Evolutionary conservation across 1,284 basidiomycete genomes (phyloP).

Genomic region (Meripilus lineatus): DNA sequence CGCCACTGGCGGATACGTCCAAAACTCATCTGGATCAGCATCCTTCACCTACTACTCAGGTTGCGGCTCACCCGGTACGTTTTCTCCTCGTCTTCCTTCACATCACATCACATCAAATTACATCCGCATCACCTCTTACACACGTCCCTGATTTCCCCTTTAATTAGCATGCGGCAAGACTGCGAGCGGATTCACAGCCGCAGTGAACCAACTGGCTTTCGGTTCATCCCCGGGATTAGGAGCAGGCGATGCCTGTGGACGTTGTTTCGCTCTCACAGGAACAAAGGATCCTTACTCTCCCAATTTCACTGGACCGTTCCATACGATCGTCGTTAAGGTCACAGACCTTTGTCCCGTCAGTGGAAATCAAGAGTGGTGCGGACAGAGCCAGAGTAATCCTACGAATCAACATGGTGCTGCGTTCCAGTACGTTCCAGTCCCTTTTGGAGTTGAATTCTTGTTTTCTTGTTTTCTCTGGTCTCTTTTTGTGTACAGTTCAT

Average conservation of each 20-base stretch:
- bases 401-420: constrained; percentile 40
- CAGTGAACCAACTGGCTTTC: constrained; percentile 51
- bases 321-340: constrained; percentile 52
- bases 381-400: constrained; percentile 38
- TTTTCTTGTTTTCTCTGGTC: not conserved
- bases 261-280: constrained; percentile 52
- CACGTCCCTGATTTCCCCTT: not conserved
- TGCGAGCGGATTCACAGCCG: constrained; percentile 49
- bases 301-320: constrained; percentile 44
- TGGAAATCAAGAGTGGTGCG: constrained; percentile 51
- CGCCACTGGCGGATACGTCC: constrained; percentile 47
- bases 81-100: not conserved
- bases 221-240: constrained; percentile 45
- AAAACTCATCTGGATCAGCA: constrained; percentile 43
- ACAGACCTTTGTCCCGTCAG: constrained; percentile 46
- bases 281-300: constrained; percentile 49
- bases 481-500: no score
- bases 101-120: constrained; percentile 10
- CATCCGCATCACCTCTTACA: not conserved
- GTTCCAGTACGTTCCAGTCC: constrained; percentile 42
- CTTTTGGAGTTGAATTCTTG: not conserved
- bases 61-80: constrained; percentile 40
- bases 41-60: constrained; percentile 55
- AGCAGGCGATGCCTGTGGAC: constrained; percentile 56
- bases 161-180: constrained; percentile 46